Evolutionary conservation across 202 grass and related monocot genomes (phyloP).

Genomic region (Cymbopogon flexuosus): DNA sequence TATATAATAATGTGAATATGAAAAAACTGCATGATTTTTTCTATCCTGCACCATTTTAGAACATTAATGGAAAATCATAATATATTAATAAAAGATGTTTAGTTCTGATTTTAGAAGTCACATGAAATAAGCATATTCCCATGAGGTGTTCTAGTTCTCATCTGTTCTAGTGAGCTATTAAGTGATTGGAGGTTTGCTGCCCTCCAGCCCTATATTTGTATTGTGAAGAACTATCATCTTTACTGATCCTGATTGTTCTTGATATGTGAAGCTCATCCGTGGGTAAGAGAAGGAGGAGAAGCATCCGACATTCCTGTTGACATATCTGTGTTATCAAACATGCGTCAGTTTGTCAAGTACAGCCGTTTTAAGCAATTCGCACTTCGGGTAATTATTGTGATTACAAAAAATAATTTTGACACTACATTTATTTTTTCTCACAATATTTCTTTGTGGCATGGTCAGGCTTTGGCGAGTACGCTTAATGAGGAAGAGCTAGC

Average conservation of each 20-base stretch:
- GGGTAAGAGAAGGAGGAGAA: slow-evolving; percentile 92
- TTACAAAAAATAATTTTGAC: background rate
- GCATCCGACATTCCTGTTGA: slow-evolving; percentile 95
- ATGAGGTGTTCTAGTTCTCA: background rate
- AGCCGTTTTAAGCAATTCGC: slow-evolving; percentile 99
- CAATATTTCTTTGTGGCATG: slow-evolving; percentile 13
- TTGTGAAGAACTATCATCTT: slow-evolving; percentile 8
- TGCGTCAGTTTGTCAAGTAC: slow-evolving; percentile 97
- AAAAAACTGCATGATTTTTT: background rate
- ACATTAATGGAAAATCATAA: background rate
- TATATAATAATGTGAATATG: background rate
- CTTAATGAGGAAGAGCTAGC: slow-evolving; percentile 85
- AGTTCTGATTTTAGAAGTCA: background rate
- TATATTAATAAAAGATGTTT: background rate
- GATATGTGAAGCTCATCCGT: slow-evolving; percentile 76
- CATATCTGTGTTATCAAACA: slow-evolving; percentile 93
- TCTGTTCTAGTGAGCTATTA: background rate
- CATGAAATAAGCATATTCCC: background rate
- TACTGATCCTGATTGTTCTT: slow-evolving; percentile 35
- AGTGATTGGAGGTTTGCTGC: background rate
- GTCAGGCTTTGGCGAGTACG: slow-evolving; percentile 81
- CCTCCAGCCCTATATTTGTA: background rate
- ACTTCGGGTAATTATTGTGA: slow-evolving; percentile 59
- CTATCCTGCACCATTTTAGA: background rate
- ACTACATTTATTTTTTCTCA: slow-evolving; percentile 22